Evolutionary conservation across 371 early-diverging fungal genomes (phyloP).

Genomic region (Phascolomyces articulosus): DNA sequence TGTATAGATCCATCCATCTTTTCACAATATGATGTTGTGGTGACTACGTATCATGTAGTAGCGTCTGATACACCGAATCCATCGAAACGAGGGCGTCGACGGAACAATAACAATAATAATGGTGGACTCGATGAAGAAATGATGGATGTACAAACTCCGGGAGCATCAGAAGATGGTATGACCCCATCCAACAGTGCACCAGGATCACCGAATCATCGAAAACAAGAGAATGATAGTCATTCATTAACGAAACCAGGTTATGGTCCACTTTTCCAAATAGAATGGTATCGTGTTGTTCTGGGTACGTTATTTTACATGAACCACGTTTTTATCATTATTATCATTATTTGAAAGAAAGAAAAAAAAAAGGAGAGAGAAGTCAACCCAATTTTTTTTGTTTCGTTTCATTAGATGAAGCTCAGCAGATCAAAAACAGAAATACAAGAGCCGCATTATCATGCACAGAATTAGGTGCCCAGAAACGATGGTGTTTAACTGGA

Average conservation of each 20-base stretch:
- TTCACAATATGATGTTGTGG: slow-evolving; percentile 66
- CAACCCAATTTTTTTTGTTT: slow-evolving; percentile 21
- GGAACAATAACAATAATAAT: slow-evolving; percentile 15
- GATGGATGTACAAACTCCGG: neutral
- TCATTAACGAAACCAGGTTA: slow-evolving; percentile 6
- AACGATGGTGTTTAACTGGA: slow-evolving; percentile 90
- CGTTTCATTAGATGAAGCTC: slow-evolving; percentile 82
- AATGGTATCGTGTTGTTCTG: slow-evolving; percentile 57
- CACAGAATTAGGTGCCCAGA: slow-evolving; percentile 54
- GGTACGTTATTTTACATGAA: too few species aligned
- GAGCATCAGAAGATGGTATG: neutral
- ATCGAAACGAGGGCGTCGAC: slow-evolving; percentile 5
- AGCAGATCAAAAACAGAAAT: slow-evolving; percentile 78
- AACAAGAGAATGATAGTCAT: neutral
- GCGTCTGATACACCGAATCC: slow-evolving; percentile 49
- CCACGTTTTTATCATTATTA: too few species aligned
- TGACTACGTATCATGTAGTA: slow-evolving; percentile 73
- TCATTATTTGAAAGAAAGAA: too few species aligned
- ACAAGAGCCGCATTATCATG: slow-evolving; percentile 72
- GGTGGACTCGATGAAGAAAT: slow-evolving; percentile 1
- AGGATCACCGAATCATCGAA: slow-evolving; percentile 1
- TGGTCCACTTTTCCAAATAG: slow-evolving; percentile 48
- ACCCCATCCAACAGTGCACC: slow-evolving; percentile 6
- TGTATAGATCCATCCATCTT: slow-evolving; percentile 41
- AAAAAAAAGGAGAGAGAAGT: neutral